phyloP scores from a whole-genome alignment of 2,329 filamentous ascomycete species.

The Ophiocordyceps robertsii region DNA sequence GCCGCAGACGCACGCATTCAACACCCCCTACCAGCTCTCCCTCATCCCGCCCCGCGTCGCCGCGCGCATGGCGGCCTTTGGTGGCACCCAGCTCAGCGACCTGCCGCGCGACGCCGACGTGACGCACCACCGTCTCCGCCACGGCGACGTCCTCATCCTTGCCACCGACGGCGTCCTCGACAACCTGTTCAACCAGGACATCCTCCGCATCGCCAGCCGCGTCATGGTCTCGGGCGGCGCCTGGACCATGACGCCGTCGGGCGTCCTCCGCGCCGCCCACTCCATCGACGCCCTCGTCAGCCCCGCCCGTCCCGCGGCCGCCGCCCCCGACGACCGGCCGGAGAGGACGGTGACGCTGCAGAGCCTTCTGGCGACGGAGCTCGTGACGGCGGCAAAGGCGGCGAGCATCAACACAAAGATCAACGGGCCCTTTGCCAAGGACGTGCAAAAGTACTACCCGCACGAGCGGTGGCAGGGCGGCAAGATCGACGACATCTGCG shows the following conservation, averaged over 20 bases:
- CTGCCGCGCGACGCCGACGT: conserved; percentile 73
- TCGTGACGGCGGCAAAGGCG: conserved; percentile 70
- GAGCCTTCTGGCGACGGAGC: conserved; percentile 62
- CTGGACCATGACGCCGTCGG: conserved; percentile 50
- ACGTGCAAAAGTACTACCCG: conserved; percentile 80
- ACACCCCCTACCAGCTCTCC: conserved; percentile 90
- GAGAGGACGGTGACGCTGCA: conserved; percentile 46
- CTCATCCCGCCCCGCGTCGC: conserved; percentile 72
- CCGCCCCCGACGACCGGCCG: conserved; percentile 7
- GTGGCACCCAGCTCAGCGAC: conserved; percentile 69
- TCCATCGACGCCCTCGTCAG: conserved; percentile 34
- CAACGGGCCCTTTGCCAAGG: conserved; percentile 88
- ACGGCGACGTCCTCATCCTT: conserved; percentile 88
- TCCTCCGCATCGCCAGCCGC: conserved; percentile 64
- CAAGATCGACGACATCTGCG: conserved; percentile 92
- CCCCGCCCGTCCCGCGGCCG: conserved; percentile 10
- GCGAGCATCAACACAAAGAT: conserved; percentile 70
- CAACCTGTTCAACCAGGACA: conserved; percentile 84
- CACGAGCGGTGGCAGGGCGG: conserved; percentile 80
- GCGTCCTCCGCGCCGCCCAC: conserved; percentile 50
- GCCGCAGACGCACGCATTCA: conserved; percentile 92
- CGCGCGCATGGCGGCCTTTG: conserved; percentile 70
- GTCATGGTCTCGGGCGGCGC: conserved; percentile 63
- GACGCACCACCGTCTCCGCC: conserved; percentile 60
- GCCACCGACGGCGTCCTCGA: conserved; percentile 95